phyloP scores from a whole-genome alignment of 1,139 yeast species.

The Arxiozyma heterogenica region DNA sequence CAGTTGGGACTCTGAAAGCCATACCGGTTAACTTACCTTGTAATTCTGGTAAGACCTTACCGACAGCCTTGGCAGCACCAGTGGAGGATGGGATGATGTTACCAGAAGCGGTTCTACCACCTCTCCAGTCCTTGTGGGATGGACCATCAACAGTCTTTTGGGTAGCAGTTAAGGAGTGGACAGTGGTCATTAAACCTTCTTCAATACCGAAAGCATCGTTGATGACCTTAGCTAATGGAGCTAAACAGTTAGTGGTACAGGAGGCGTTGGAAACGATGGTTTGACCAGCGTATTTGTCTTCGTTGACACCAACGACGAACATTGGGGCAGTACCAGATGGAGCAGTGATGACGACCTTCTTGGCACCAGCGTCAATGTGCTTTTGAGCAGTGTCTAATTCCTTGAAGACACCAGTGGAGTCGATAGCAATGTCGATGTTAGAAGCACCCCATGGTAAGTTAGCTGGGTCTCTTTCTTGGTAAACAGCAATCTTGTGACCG shows the following conservation, averaged over 20 bases:
- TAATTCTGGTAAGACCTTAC: slow-evolving; percentile 78
- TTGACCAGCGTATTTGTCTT: slow-evolving; percentile 59
- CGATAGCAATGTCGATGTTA: slow-evolving; percentile 71
- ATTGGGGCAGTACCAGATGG: slow-evolving; percentile 83
- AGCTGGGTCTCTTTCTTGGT: slow-evolving; percentile 76
- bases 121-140: slow-evolving; percentile 93
- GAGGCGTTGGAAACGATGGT: slow-evolving; percentile 76
- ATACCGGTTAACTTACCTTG: slow-evolving; percentile 86
- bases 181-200: slow-evolving; percentile 85
- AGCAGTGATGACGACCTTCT: slow-evolving; percentile 79
- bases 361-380: slow-evolving; percentile 83
- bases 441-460: slow-evolving; percentile 73
- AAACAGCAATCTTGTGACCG: slow-evolving; percentile 58
- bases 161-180: slow-evolving; percentile 82
- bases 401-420: slow-evolving; percentile 86
- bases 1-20: slow-evolving; percentile 85
- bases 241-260: slow-evolving; percentile 85
- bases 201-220: slow-evolving; percentile 73
- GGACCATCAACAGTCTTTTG: slow-evolving; percentile 91
- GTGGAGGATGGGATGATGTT: slow-evolving; percentile 85
- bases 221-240: slow-evolving; percentile 78
- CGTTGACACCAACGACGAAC: slow-evolving; percentile 84
- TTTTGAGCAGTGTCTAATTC: slow-evolving; percentile 67
- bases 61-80: slow-evolving; percentile 90
- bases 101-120: slow-evolving; percentile 89